Evolutionary conservation across 2,329 filamentous ascomycete genomes (phyloP).

Genomic region (Colletotrichum agaves): DNA sequence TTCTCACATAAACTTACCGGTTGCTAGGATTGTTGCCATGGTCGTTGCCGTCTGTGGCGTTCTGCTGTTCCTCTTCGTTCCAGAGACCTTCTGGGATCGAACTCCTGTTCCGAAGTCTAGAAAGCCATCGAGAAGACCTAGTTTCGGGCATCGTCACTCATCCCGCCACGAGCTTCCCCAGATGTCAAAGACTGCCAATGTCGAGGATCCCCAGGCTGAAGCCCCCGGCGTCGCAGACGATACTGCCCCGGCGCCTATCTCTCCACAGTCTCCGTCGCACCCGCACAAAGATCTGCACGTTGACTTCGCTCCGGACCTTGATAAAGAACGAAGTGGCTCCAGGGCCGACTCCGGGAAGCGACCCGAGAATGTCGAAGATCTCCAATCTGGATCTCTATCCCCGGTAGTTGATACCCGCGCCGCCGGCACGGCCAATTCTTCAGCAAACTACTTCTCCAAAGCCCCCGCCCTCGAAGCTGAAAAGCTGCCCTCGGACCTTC

Average conservation of each 20-base stretch:
- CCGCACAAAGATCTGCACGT: slow-evolving; percentile 46
- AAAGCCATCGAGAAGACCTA: slow-evolving; percentile 53
- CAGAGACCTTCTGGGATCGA: slow-evolving; percentile 96
- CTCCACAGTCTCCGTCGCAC: slow-evolving; percentile 12
- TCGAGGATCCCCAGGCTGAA: neutral
- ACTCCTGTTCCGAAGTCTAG: slow-evolving; percentile 65
- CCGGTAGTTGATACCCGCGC: neutral
- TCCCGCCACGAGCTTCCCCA: slow-evolving; percentile 43
- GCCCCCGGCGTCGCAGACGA: too few relatives aligned
- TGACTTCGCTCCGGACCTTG: slow-evolving; percentile 44
- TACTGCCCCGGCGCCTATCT: neutral
- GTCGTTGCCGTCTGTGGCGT: slow-evolving; percentile 76
- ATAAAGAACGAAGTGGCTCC: neutral
- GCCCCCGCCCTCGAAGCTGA: slow-evolving; percentile 55
- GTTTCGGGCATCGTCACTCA: slow-evolving; percentile 60
- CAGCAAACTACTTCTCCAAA: slow-evolving; percentile 42
- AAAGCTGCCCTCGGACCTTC: slow-evolving; percentile 48
- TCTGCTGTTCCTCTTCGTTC: slow-evolving; percentile 88
- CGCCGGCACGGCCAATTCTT: slow-evolving; percentile 34
- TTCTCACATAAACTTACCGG: slow-evolving; percentile 39
- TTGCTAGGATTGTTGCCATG: slow-evolving; percentile 79
- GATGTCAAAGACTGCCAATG: neutral
- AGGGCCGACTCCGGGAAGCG: slow-evolving; percentile 7
- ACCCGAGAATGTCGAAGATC: neutral
- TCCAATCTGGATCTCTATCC: neutral